These are phyloP conservation scores for Canavalia gladiata DNA, from an alignment of 306 rosid genomes.

Conservation along the genomic window DNA sequence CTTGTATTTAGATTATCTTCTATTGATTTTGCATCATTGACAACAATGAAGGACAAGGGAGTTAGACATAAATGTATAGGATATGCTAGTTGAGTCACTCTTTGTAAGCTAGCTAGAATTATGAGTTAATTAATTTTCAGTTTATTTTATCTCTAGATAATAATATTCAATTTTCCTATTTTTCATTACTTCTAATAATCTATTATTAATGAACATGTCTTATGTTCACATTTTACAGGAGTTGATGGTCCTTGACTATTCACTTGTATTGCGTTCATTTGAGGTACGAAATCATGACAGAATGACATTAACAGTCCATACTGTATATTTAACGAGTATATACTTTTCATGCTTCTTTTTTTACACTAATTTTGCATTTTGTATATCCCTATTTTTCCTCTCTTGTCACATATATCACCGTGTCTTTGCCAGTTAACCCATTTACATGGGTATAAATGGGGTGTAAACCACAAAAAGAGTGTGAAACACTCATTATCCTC, in stretches of 20 bases:
- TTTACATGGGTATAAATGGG: neutral
- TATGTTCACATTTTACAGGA: neutral
- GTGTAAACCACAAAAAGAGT: neutral
- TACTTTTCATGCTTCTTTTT: neutral
- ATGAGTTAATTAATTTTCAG: neutral
- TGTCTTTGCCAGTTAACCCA: too few species aligned
- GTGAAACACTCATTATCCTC: neutral
- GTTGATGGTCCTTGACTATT: neutral
- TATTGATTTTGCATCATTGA: neutral
- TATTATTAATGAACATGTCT: neutral
- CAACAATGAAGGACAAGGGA: too few species aligned
- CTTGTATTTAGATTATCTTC: neutral
- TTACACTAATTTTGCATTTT: too few species aligned
- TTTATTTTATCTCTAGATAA: neutral
- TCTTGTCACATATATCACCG: too few species aligned
- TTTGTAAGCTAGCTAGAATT: neutral
- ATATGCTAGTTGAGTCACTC: neutral
- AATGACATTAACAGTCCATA: too few species aligned
- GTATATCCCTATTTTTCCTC: too few species aligned
- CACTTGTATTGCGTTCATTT: neutral
- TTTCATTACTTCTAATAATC: neutral
- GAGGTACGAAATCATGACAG: neutral
- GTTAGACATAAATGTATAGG: too few species aligned
- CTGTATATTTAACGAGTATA: too few species aligned
- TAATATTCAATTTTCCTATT: neutral